Evolutionary conservation across 2,329 filamentous ascomycete genomes (phyloP).

Genomic region (Exophiala lecanii-corni): DNA sequence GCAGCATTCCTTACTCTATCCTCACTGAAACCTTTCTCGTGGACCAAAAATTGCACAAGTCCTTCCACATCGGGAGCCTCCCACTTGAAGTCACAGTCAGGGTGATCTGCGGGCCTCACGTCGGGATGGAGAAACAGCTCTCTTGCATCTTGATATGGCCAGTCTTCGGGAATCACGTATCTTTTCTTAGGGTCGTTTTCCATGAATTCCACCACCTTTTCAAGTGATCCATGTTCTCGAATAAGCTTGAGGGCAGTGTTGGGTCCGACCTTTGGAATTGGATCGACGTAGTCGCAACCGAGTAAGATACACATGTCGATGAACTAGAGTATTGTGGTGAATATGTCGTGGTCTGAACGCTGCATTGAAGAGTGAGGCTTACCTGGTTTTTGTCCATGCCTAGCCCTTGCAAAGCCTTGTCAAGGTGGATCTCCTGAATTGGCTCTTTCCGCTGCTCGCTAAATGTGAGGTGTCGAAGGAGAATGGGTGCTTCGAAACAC

Average conservation of each 20-base stretch:
- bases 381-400: conserved; percentile 84
- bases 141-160: conserved; percentile 89
- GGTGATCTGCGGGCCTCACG: conserved; percentile 74
- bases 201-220: conserved; percentile 78
- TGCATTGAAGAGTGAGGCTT: too few species aligned
- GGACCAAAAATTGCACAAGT: conserved; percentile 81
- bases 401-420: conserved; percentile 79
- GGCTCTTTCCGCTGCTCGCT: conserved; percentile 97
- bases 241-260: conserved; percentile 90
- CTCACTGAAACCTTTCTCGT: conserved; percentile 95
- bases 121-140: conserved; percentile 89
- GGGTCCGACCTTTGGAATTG: conserved; percentile 89
- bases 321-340: conserved; percentile 67
- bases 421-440: conserved; percentile 88
- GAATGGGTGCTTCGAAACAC: conserved; percentile 87
- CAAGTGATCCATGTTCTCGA: conserved; percentile 81
- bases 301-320: conserved; percentile 97
- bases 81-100: conserved; percentile 96
- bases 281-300: conserved; percentile 95
- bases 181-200: conserved; percentile 72
- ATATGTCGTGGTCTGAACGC: too few species aligned
- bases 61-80: conserved; percentile 87
- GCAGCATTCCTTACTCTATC: conserved; percentile 81
- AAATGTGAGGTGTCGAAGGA: conserved; percentile 90
- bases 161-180: conserved; percentile 86